phyloP scores from a whole-genome alignment of 495 filamentous ascomycete genomes.

The Trichoderma gamsii region DNA sequence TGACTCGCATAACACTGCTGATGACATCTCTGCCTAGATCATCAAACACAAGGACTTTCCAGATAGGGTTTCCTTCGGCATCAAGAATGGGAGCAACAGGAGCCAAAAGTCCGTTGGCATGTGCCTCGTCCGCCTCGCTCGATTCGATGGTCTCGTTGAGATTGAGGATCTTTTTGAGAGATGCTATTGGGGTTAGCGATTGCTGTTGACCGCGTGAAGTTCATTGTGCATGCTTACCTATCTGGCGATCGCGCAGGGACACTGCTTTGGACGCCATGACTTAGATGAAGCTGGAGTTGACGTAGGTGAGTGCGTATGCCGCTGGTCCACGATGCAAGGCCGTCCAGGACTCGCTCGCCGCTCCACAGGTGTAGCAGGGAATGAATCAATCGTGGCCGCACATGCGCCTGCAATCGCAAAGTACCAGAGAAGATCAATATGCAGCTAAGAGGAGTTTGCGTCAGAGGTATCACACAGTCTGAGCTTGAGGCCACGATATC shows the following conservation, averaged over 20 bases:
- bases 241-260: conserved; percentile 91
- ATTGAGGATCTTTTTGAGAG: conserved; percentile 93
- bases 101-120: conserved; percentile 60
- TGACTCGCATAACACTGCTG: conserved; percentile 89
- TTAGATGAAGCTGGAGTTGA: not conserved
- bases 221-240: conserved; percentile 52
- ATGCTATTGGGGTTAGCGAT: conserved; percentile 50
- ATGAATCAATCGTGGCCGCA: not conserved
- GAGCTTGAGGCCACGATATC: conserved; percentile 13
- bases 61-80: conserved; percentile 74
- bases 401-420: not conserved
- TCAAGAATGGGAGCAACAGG: conserved; percentile 76
- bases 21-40: conserved; percentile 65
- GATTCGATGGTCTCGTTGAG: conserved; percentile 68
- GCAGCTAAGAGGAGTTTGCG: not conserved
- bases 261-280: conserved; percentile 65
- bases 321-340: not conserved
- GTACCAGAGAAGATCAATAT: not conserved
- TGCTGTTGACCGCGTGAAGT: not conserved
- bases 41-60: conserved; percentile 60
- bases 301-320: not conserved
- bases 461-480: not conserved
- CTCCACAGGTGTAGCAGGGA: not conserved
- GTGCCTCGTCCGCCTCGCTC: conserved; percentile 46
- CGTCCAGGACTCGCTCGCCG: not conserved